Base-by-base conservation (phyloP, 1,284 basidiomycete species). In the Leccinum fallax region DNA sequence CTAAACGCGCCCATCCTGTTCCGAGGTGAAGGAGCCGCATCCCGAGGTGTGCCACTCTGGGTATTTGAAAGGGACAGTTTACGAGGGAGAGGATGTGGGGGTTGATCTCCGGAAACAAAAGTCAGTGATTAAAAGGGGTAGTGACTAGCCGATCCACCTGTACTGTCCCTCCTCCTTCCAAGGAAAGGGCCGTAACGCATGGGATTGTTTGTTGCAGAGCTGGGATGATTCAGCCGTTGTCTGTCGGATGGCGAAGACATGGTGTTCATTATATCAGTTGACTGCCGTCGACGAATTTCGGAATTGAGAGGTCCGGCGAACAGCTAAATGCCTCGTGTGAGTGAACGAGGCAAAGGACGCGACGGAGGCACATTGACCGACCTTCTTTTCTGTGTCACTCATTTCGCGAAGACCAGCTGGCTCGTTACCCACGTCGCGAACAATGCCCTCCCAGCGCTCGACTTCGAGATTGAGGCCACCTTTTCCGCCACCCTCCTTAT, bases 351-450 rank as follows among this genome's bases (percentile, higher is more conserved):
- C 52, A 53, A 16, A 40, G 55, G 46, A 67, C 61, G 59, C 46
- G 24, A 60, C 43, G 34, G 43, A 61, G 26, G 26, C 58, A 61
- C 16, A 55, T 49, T 52, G 60, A 73, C 83, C 67, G 69, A 94
- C 94, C 89, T 94, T 95, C 81, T 90, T 94, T 81, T 96, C 94
- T n/a, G 79, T 79, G 61, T 94, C 93, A 60, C 80, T 80, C 83
- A 92, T 84, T 67, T 95, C 94, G 66, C 88, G 88, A 69, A 94
- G 73, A 53, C 85, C 85, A 49, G 89, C 78, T n/a, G 94, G 94
- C 61, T 92, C 89, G 60, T 76, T 83, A 38, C 85, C 86, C 28
- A 83, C 78, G 72, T 93, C 91, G 66, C 89, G 85, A 32, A 95
- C 92, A 66, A 95, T 87, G 57, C 93, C 92, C 57, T 91, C 90